Evolutionary conservation across 1,139 yeast genomes (phyloP), one percentile per base, ranked within the genome.

Genomic region (Pichia sp.): DNA sequence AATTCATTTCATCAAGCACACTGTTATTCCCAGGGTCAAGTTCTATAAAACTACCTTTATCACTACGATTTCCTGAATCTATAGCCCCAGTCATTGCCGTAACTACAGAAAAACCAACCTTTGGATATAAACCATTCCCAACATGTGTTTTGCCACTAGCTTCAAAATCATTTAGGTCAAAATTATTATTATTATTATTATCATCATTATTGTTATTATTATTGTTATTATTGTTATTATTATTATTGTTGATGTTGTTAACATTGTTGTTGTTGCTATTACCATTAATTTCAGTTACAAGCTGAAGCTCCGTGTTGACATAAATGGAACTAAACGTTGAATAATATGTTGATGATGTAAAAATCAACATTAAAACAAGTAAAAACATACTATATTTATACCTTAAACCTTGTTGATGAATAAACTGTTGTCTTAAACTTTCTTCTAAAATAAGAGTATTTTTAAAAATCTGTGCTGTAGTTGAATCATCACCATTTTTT

Each of bases 371-470:
- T 50, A 67, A 54, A 7, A 69, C 59, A 43, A 63, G 49, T 34
- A 88, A 72, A 65, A 93, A 91, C 7, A 81, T 71, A 42, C 88
- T 74, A 65, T 90, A 89, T 59, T 87, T 87, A 55, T 88, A 74
- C 59, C 95, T 74, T 58, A 89, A 71, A 10, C 79, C 73, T 54
- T 82, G 76, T 63, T 88, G 91, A 54, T 81, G 84, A n/a, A 76
- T 72, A 45, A 85, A 87, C 68, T 91, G 98, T 58, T 79, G 83
- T 44, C 97, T 75, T 50, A 91, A 71, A 54, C 88, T 84, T 64
- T 90, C 96, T 67, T 93, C 99, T 50, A 90, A 67, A 29, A 91
- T 85, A 48, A 93, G 73, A 59, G 93, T 69, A 66, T 90, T 89
- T 50, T 96, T 77, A 63, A 86, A 88, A 27, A 86, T 80, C 70